Base-by-base conservation (phyloP, 345 rosid genomes). In the Cardamine occulta region DNA sequence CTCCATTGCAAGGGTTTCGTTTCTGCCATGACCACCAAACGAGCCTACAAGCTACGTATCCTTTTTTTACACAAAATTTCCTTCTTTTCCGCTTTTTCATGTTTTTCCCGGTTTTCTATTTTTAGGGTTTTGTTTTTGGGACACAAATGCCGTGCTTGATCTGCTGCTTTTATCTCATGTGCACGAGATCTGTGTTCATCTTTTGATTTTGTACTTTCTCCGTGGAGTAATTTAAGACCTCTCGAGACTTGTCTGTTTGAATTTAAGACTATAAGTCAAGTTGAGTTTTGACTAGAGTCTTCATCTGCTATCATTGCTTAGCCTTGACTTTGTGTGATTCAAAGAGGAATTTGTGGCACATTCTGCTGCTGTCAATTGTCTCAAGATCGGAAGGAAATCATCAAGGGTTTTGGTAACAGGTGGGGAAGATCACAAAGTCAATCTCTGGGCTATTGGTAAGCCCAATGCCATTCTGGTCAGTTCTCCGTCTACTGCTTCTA, bases 1-100 rank as follows among this genome's bases (percentile, higher is more conserved):
- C 80, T 51, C 59, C 81, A 80, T 42, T 77, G 34, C 85, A 52
- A 82, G 85, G 87, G 85, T 86, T 85, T 83, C 76, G 69, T 74
- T 44, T 60, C 77, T 80, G 73, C 85, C 85, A 95, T 95, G 99
- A 86, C 92, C 63, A 90, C 97, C 74, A 95, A 92, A 74, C 97
- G 97, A 70, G 97, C 97, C 23, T 95, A 95, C 88, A 95, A 95
- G 85, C 97, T 95, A 17, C 99, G 99, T 95, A 95, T 92, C 97
- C 97, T 87, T 79, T 51, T 5, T 29, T 17, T 49, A 5, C 21
- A 23, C 8, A 24, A 53, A 73, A 19, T 49, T 21, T 17, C 19
- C 9, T 32, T 54, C 6, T 19, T 65, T 70, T 15, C 15, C 34
- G 29, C 26, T 21, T 54, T 62, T 21, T 44, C 62, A 52, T 28